These are phyloP conservation scores for Lithospermum erythrorhizon DNA, from an alignment of 257 asterid species.

Conservation along the genomic window DNA sequence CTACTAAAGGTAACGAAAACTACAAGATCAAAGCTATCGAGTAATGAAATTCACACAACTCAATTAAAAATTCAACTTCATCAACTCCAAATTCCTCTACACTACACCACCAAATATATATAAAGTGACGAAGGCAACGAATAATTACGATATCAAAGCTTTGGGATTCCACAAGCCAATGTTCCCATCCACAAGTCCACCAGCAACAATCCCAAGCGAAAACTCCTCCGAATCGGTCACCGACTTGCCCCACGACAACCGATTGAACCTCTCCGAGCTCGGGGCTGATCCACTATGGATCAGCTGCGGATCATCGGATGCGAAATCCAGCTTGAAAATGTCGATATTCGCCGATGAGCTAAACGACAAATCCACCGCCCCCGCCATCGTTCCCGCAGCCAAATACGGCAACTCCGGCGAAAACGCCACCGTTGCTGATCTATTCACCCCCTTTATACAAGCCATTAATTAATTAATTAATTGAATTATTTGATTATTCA, in stretches of 20 bases:
- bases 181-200: constrained; percentile 93
- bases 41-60: no score
- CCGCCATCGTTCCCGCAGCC: constrained; percentile 99
- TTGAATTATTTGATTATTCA: no score
- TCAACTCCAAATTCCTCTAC: no score
- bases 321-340: constrained; percentile 80
- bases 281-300: constrained; percentile 49
- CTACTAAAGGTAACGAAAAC: no score
- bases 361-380: constrained; percentile 96
- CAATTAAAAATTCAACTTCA: no score
- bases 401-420: constrained; percentile 75
- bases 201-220: constrained; percentile 74
- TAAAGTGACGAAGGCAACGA: constrained; percentile 3
- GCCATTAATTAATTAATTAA: constrained; percentile 30
- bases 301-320: constrained; percentile 69
- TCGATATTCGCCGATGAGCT: constrained; percentile 94
- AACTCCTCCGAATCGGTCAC: constrained; percentile 57
- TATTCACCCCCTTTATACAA: constrained; percentile 58
- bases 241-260: constrained; percentile 75
- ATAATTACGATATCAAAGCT: constrained; percentile 58
- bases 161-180: constrained; percentile 94
- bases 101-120: background rate
- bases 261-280: constrained; percentile 81
- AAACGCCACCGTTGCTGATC: constrained; percentile 96
- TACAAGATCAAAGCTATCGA: no score